These are phyloP conservation scores for Mrakia hoshinonis DNA, from an alignment of 768 basidiomycete species.

Conservation along the genomic window DNA sequence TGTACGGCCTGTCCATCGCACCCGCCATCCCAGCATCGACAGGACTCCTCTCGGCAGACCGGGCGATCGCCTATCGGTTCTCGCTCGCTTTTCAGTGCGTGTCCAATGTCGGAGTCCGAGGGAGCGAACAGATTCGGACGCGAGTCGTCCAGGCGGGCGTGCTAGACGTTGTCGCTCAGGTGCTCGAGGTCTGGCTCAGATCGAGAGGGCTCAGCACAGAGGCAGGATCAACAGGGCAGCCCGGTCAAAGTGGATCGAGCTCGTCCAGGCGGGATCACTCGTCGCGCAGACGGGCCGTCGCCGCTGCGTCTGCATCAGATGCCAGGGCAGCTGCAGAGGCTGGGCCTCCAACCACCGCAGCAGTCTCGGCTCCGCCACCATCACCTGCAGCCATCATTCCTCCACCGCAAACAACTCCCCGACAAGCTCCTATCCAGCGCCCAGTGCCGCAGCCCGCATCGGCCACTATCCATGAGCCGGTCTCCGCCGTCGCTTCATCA, in stretches of 20 bases:
- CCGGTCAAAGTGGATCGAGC: slow-evolving; percentile 54
- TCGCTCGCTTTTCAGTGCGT: slow-evolving; percentile 92
- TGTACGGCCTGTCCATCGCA: slow-evolving; percentile 38
- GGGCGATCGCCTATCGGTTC: slow-evolving; percentile 43
- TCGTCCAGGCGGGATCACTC: slow-evolving; percentile 25
- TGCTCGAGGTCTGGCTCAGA: slow-evolving; percentile 85
- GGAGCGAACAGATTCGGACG: slow-evolving; percentile 81
- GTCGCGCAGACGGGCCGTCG: not conserved
- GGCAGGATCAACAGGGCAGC: slow-evolving; percentile 66
- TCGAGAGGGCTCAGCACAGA: slow-evolving; percentile 79
- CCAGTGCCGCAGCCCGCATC: not conserved
- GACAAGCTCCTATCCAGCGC: not conserved
- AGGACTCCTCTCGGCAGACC: slow-evolving; percentile 38
- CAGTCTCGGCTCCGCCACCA: not conserved
- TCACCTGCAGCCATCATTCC: not conserved
- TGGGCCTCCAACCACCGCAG: not conserved
- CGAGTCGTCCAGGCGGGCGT: slow-evolving; percentile 92
- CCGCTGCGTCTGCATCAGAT: slow-evolving; percentile 33
- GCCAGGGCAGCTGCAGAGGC: not conserved
- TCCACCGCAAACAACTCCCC: not conserved
- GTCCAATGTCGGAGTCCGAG: slow-evolving; percentile 92
- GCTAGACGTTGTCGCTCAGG: slow-evolving; percentile 83
- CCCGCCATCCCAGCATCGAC: slow-evolving; percentile 41
- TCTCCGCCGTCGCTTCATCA: not conserved
- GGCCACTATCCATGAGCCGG: not conserved